Percentiles rank a stretch among this genome's conserved stretches.
Evolutionary conservation across 2,329 filamentous ascomycete genomes (phyloP).

Genomic region (Nigrospora osmanthi): DNA sequence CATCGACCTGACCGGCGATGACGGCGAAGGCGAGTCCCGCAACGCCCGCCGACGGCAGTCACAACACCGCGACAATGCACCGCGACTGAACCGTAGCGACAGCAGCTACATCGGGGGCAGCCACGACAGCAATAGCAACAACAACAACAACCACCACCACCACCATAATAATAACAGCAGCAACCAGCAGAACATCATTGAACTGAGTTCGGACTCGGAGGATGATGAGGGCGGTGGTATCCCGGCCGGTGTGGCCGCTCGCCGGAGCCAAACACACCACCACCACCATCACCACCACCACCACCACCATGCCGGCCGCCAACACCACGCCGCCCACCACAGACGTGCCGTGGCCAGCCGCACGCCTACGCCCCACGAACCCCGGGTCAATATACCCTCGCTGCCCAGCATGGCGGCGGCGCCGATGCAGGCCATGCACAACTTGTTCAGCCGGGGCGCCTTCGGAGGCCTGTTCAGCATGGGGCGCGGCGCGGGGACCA

Average conservation of each 20-base stretch:
- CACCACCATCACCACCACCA: conserved; percentile 1
- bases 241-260: background rate
- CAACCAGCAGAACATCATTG: conserved; percentile 9
- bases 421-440: too few relatives aligned
- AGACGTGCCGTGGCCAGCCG: background rate
- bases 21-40: conserved; percentile 4
- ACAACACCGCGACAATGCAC: conserved; percentile 8
- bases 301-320: background rate
- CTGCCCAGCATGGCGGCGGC: too few relatives aligned
- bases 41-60: conserved; percentile 6
- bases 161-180: conserved; percentile 10
- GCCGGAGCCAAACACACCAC: background rate
- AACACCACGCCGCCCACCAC: background rate
- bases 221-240: conserved; percentile 5
- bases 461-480: too few relatives aligned
- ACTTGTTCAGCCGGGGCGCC: too few relatives aligned
- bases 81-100: conserved; percentile 19
- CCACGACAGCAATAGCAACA: conserved; percentile 12
- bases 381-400: too few relatives aligned
- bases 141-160: too few relatives aligned
- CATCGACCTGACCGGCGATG: conserved; percentile 6
- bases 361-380: too few relatives aligned
- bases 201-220: conserved; percentile 20
- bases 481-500: background rate
- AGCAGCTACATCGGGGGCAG: conserved; percentile 13